Evolutionary conservation across 2,329 filamentous ascomycete genomes (phyloP).

Genomic region (Aspergillus floridensis): DNA sequence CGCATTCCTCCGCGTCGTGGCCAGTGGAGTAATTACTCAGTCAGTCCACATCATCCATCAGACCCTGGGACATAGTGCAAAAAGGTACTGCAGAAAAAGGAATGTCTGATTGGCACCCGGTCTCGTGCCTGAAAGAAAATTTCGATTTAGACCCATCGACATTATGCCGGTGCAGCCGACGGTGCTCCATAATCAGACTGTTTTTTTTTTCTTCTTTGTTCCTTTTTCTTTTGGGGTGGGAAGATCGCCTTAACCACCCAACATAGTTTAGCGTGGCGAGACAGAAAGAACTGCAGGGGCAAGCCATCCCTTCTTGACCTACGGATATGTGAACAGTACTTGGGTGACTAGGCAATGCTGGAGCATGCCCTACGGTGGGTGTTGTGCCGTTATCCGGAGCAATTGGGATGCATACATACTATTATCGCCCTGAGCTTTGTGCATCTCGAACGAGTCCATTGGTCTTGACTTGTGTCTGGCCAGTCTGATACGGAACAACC

Average conservation of each 20-base stretch:
- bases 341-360: not conserved
- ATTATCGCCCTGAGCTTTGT: not conserved
- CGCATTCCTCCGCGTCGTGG: not conserved
- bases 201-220: not conserved
- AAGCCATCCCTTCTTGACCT: not conserved
- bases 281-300: not conserved
- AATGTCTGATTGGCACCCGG: not conserved
- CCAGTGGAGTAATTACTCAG: not conserved
- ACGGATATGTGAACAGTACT: too few species aligned
- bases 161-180: conserved; percentile 6
- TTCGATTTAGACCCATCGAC: conserved; percentile 3
- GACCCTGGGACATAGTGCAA: not conserved
- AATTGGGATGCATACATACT: not conserved
- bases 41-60: not conserved
- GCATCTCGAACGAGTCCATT: not conserved
- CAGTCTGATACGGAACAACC: not conserved
- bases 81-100: not conserved
- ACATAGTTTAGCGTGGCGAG: not conserved
- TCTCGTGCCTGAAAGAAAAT: not conserved
- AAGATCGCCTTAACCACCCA: not conserved
- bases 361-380: not conserved
- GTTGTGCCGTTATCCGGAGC: not conserved
- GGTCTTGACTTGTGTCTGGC: not conserved
- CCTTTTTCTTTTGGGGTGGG: not conserved
- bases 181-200: not conserved